Evolutionary conservation across 768 basidiomycete species (phyloP).

Genomic region (Boletus sp.): DNA sequence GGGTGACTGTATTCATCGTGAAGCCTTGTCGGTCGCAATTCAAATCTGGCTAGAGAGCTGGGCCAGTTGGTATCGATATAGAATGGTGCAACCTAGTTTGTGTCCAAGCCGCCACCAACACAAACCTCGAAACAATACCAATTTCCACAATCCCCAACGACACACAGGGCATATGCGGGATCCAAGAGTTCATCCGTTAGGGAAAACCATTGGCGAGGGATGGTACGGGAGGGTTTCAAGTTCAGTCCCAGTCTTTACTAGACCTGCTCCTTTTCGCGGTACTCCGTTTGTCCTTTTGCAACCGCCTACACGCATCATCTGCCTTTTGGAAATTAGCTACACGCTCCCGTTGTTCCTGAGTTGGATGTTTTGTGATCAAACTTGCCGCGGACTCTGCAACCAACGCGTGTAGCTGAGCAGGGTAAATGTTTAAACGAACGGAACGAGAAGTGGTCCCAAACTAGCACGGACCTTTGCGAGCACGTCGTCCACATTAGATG

Average conservation of each 20-base stretch:
- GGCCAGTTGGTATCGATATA: background rate
- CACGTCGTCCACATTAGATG: slow-evolving; percentile 72
- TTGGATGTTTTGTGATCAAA: slow-evolving; percentile 23
- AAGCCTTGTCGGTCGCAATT: background rate
- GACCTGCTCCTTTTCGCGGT: slow-evolving; percentile 26
- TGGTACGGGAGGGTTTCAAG: background rate
- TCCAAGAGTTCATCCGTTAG: background rate
- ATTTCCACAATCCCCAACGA: too few species aligned
- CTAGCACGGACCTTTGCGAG: slow-evolving; percentile 50
- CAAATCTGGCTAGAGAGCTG: background rate
- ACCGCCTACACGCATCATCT: slow-evolving; percentile 18
- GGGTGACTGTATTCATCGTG: background rate
- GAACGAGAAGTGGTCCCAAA: background rate
- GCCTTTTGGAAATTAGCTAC: slow-evolving; percentile 22
- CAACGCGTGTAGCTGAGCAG: slow-evolving; percentile 27
- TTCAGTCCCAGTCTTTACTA: slow-evolving; percentile 27
- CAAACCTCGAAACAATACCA: too few species aligned
- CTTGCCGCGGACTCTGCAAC: slow-evolving; percentile 21
- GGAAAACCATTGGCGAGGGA: too few species aligned
- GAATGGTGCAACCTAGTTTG: background rate
- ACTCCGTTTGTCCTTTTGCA: slow-evolving; percentile 28
- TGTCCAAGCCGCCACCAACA: too few species aligned
- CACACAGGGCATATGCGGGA: background rate
- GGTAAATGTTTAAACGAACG: background rate
- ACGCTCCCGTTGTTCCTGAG: slow-evolving; percentile 24